A percentile compares a stretch with the other conserved stretches of the same genome.
phyloP scores from a whole-genome alignment of 768 basidiomycete species.

The Hygrophoropsis aurantiaca region DNA sequence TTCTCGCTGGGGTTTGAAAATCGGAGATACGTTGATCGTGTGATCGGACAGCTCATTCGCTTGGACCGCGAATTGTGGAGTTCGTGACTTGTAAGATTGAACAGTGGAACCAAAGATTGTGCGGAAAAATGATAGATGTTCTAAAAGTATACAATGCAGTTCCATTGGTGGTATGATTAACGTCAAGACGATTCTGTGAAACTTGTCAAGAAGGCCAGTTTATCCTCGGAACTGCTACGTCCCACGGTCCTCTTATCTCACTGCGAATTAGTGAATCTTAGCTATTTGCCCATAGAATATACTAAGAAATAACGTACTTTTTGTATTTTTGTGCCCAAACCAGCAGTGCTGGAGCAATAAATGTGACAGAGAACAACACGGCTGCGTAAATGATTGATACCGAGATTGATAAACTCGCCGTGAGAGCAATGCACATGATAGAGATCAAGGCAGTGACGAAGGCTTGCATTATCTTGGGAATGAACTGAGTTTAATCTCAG shows the following conservation, averaged over 20 bases:
- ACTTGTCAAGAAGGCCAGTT: conserved; percentile 36
- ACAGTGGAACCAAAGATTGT: too few species aligned
- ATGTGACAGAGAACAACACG: conserved; percentile 57
- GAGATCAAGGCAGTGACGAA: conserved; percentile 54
- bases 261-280: conserved; percentile 39
- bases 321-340: conserved; percentile 89
- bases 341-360: conserved; percentile 70
- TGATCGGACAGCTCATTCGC: too few species aligned
- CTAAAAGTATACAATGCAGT: too few species aligned
- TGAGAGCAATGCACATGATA: conserved; percentile 49
- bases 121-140: too few species aligned
- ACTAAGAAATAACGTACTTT: conserved; percentile 53
- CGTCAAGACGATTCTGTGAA: background rate
- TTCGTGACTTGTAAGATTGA: too few species aligned
- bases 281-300: conserved; percentile 9
- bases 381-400: conserved; percentile 52
- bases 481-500: conserved; percentile 39
- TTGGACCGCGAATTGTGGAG: too few species aligned
- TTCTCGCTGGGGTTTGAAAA: too few species aligned
- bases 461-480: conserved; percentile 45
- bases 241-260: conserved; percentile 90
- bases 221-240: conserved; percentile 77
- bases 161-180: too few species aligned
- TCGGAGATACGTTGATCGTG: too few species aligned
- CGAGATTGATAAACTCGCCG: conserved; percentile 52